Evolutionary conservation across 2,329 filamentous ascomycete species (phyloP).

Genomic region (Orbilia brochopaga): DNA sequence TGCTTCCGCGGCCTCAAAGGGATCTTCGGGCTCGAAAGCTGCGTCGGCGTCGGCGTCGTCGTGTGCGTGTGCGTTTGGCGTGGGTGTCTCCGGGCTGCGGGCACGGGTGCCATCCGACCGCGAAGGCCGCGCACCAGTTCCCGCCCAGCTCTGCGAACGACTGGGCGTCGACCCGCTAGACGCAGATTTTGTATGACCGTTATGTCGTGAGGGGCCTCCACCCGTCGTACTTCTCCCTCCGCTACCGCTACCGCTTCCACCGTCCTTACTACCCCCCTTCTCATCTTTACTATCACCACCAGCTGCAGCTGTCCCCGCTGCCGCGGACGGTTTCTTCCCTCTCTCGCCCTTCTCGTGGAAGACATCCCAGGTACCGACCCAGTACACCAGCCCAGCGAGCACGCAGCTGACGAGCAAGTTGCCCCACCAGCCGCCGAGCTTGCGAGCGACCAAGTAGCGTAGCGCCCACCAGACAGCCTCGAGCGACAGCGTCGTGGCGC

Average conservation of each 20-base stretch:
- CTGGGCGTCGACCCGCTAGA: constrained; percentile 29
- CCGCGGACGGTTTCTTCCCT: constrained; percentile 23
- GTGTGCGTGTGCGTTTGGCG: constrained; percentile 8
- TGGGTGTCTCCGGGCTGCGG: constrained; percentile 21
- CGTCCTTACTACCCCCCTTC: constrained; percentile 4
- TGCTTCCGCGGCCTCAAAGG: constrained; percentile 43
- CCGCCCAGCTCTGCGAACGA: constrained; percentile 42
- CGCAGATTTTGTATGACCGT: constrained; percentile 39
- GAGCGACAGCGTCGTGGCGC: constrained; percentile 43
- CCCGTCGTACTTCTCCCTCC: not conserved
- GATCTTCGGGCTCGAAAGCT: constrained; percentile 1
- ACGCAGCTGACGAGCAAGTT: constrained; percentile 27
- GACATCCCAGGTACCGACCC: constrained; percentile 26
- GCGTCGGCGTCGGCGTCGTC: constrained; percentile 9
- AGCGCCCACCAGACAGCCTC: constrained; percentile 31
- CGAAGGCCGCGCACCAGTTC: constrained; percentile 9
- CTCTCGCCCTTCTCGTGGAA: constrained; percentile 33
- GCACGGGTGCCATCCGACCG: constrained; percentile 6
- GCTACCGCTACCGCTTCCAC: not conserved
- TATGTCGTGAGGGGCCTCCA: constrained; percentile 19
- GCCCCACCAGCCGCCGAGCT: constrained; percentile 42
- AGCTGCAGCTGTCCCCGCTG: not conserved
- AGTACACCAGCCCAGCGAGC: constrained; percentile 39
- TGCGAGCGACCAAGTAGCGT: constrained; percentile 18
- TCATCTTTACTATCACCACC: constrained; percentile 13